phyloP scores from a whole-genome alignment of 2,329 filamentous ascomycete species.

The Colletotrichum melonis region DNA sequence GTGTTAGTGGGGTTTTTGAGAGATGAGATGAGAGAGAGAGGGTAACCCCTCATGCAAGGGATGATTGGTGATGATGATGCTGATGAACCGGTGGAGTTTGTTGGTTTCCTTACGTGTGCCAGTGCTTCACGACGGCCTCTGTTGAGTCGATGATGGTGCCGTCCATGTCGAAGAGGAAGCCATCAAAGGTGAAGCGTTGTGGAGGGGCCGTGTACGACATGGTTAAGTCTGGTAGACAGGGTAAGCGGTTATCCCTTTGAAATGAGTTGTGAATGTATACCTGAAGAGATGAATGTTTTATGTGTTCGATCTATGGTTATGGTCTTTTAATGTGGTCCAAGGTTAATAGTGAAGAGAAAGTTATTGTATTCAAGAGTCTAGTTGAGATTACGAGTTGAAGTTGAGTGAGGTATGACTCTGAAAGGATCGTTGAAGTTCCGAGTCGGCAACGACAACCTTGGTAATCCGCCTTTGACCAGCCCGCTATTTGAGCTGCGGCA shows the following conservation, averaged over 20 bases:
- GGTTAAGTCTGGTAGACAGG: neutral
- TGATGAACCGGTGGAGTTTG: constrained; percentile 17
- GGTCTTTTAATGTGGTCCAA: neutral
- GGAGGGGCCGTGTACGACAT: constrained; percentile 34
- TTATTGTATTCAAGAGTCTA: neutral
- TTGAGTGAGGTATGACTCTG: neutral
- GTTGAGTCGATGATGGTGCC: constrained; percentile 88
- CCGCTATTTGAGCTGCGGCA: neutral
- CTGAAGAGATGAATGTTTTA: neutral
- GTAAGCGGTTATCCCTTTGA: neutral
- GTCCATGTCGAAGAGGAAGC: constrained; percentile 80
- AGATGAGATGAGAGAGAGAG: neutral
- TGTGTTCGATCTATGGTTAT: neutral
- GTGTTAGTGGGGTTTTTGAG: constrained; percentile 32
- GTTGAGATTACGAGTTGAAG: constrained; percentile 2
- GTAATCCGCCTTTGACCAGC: constrained; percentile 9
- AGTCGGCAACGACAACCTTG: constrained; percentile 20
- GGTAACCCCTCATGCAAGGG: constrained; percentile 15
- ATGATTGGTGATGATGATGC: neutral
- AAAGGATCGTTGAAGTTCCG: neutral
- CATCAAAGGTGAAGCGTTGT: constrained; percentile 54
- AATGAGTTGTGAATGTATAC: neutral
- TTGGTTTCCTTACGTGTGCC: constrained; percentile 67
- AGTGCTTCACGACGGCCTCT: constrained; percentile 80
- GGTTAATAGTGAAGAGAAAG: neutral